Base-by-base conservation (phyloP, 2,329 filamentous ascomycete species). In the Paracoccidioides lutzii region DNA sequence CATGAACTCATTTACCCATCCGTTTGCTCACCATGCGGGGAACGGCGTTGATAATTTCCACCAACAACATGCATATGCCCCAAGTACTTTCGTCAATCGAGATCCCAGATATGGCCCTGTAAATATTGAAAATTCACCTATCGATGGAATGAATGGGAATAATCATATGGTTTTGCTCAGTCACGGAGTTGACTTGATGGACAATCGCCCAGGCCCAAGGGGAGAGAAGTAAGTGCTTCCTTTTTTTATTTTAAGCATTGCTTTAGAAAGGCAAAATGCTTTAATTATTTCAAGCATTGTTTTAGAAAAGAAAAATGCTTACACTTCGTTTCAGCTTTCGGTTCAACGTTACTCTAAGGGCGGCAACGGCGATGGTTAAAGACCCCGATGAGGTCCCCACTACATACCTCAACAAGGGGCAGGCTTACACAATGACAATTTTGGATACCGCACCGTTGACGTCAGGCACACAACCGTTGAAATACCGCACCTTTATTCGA, bases 371-470 rank as follows among this genome's bases (percentile, higher is more conserved):
- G 6, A 98, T 97, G 93, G 85, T 94, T 66, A 84, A 90, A 55
- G 60, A 64, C 15, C 49, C 60, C 4, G 87, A 94, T 58, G 91
- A 97, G 69, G 94, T 97, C 30, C 93, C 93, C 0, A 82, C 97
- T n/a, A 96, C 91, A 0, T 98, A 98, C 67, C 80, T 98, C 15
- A 98, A 98, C 75, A 97, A 97, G 71, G 90, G 91, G 30, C 91
- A 97, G 68, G 88, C 90, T 14, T 98, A 98, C 69, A 87, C 88
- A 0, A 76, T 98, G 15, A 87, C 87, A 2, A 80, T 98, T 33
- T 76, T 87, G 49, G 93, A 98, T 66, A 93, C 87, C 0, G 76
- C 78, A 5, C 81, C 85, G 1, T 75, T 78, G 1, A 72, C 84
- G 4, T 78, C 81, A 2, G 73, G 80, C 38, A 69, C 75, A 0